A percentile compares a stretch with the other conserved stretches of the same genome.
Conservation (phyloP, 2,329 filamentous ascomycete species). For the Cordyceps tenuipes region DNA sequence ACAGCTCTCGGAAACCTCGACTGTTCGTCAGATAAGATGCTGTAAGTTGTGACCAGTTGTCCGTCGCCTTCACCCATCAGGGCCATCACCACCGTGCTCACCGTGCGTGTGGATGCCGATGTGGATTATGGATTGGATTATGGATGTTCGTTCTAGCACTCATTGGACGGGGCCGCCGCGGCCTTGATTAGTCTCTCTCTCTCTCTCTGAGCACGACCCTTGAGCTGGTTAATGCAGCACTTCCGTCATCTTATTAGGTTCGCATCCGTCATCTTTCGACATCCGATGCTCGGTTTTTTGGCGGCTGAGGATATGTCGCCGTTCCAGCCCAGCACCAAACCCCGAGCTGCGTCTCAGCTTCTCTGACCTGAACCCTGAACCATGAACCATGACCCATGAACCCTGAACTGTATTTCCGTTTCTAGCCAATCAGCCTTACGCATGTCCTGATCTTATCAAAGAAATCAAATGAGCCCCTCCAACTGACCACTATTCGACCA, state of each 20-base stretch:
- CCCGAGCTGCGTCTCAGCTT: background rate
- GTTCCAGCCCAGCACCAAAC: background rate
- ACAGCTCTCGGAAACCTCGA: background rate
- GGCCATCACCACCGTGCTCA: constrained; percentile 7
- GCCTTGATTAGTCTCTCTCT: background rate
- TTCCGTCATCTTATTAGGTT: background rate
- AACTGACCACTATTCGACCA: background rate
- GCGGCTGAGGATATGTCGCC: background rate
- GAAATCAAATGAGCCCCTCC: background rate
- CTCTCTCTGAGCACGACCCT: background rate
- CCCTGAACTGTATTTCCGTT: background rate
- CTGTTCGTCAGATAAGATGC: background rate
- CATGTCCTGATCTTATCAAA: background rate
- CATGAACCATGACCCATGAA: too few species aligned
- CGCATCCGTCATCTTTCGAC: background rate
- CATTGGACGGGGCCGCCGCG: background rate
- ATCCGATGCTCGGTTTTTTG: background rate
- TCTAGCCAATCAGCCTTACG: background rate
- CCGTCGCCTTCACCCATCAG: background rate
- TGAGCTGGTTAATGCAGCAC: background rate
- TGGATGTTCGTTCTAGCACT: background rate
- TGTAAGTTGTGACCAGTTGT: background rate
- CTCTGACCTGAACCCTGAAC: background rate
- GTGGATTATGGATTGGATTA: background rate
- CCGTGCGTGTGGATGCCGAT: constrained; percentile 5